phyloP scores from a whole-genome alignment of 192 early-diverging fungal species.

The Backusella tuberculispora region DNA sequence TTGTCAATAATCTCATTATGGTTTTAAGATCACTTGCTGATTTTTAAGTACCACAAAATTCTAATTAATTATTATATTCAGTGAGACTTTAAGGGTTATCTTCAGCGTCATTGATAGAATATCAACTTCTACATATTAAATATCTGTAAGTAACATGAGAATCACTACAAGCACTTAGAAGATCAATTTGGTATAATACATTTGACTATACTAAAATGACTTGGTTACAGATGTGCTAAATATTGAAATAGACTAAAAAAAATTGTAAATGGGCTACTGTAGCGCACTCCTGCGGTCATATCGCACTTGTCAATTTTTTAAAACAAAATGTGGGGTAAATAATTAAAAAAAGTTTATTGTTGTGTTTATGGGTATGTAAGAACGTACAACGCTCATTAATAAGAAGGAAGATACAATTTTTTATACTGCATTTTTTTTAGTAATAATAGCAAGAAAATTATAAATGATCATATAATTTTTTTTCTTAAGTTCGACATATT shows the following conservation, averaged over 20 bases:
- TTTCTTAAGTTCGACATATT: background rate
- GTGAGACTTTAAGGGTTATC: no score
- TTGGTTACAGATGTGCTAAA: background rate
- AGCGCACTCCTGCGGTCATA: background rate
- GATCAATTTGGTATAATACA: background rate
- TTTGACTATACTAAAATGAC: background rate
- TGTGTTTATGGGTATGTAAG: background rate
- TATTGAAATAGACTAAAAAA: background rate
- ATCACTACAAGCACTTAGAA: background rate
- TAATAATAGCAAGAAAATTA: background rate
- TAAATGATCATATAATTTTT: background rate
- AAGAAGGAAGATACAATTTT: no score
- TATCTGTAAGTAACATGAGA: background rate
- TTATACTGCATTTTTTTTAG: no score
- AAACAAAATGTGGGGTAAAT: background rate
- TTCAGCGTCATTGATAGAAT: no score
- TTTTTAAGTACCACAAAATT: background rate
- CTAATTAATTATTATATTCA: background rate
- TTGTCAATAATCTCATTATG: background rate
- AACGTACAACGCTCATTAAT: conserved; percentile 11
- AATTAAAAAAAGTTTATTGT: background rate
- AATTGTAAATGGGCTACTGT: background rate
- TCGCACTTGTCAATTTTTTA: background rate
- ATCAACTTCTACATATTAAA: background rate
- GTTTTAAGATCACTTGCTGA: background rate